Base-by-base conservation (phyloP, 2,329 filamentous ascomycete species). In the Westerdykella aurantiaca region DNA sequence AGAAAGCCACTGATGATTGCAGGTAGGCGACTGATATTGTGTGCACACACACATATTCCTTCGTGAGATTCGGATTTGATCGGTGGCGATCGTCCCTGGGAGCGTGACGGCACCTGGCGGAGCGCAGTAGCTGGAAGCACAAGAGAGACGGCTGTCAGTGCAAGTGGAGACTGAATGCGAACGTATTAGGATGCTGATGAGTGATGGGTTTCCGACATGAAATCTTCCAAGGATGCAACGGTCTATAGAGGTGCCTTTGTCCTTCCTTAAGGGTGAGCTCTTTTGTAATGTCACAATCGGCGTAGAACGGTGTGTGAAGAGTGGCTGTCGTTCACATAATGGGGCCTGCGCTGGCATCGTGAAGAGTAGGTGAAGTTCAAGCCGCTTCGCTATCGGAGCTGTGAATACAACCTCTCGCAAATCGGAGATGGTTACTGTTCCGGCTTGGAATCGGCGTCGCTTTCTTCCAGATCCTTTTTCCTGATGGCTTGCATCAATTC, bases 401-500 rank as follows among this genome's bases (percentile, higher is more conserved):
- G 16, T 35, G 25, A 43, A 33, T 16, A 9, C 6, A 2, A 40
- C 17, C 29, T 33, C 29, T 21, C 7, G 33, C 37, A 22, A 23
- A 14, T 31, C 35, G 37, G 34, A 43, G 46, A 41, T 42, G 57
- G 57, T 37, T 55, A 55, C 39, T 53, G 57, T 41, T 58, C 53
- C 17, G 55, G 54, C 39, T 56, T 56, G 43, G 51, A 58, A 44
- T 71, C 69, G 25, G 69, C 63, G 42, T 75, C 73, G 43, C 71
- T 71, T 40, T 74, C 74, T 40, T 71, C 69, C 17, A 70, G 57
- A 10, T 73, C 74, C 48, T 72, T 69, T 53, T 76, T 75, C 46
- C 74, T 71, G 42, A 95, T 94, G 2, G 87, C 80, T 65, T 86
- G 79, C 88, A 96, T 94, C 44, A 98, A 74, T 64, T 97, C 91